Evolutionary conservation across 164 flowering plant genomes (phyloP), one percentile per base, ranked within the genome.

Genomic region (Berberis vulgaris): DNA sequence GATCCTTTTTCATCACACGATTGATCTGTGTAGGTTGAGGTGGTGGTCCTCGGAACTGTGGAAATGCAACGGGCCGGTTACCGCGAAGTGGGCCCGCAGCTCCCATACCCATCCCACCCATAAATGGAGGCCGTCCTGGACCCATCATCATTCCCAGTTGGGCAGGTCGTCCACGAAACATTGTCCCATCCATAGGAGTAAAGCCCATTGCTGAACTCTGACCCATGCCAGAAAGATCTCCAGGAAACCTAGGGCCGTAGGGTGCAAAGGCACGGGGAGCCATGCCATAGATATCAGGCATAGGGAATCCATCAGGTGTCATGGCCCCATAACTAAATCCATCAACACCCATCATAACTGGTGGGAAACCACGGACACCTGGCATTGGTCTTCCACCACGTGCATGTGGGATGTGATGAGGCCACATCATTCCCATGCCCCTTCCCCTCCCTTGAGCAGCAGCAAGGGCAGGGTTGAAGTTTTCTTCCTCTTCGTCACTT

Each of bases 341-440:
- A 72, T 89, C 96, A 49, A 82, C 74, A 47, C 94, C 94, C 89
- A 88, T 87, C 92, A 92, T 85, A 65, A 80, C 79, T 57, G 96
- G 93, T 10, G 96, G 96, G 63, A 87, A 89, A 43, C 89, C 88
- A 49, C 86, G 82, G 77, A 86, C 81, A 41, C 98, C 96, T 43
- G 93, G 86, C 44, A 92, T 69, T 6, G 95, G 92, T 47, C 98
- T 70, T 11, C 80, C 82, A 1, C 95, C 95, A 49, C 84, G 89
- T 52, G 62, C 84, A 13, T 84, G 65, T 47, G 88, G 88, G 83
- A 89, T 81, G 65, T 82, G 86, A 55, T 93, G 89, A 40, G 93
- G 86, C 97, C 97, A 91, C 89, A 90, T 81, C 58, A 82, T 73
- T 70, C 97, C 98, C 77, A 96, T 78, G 40, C 97, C 97, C 70